Evolutionary conservation across 305 asterid species (phyloP).

Genomic region (Andrographis paniculata): DNA sequence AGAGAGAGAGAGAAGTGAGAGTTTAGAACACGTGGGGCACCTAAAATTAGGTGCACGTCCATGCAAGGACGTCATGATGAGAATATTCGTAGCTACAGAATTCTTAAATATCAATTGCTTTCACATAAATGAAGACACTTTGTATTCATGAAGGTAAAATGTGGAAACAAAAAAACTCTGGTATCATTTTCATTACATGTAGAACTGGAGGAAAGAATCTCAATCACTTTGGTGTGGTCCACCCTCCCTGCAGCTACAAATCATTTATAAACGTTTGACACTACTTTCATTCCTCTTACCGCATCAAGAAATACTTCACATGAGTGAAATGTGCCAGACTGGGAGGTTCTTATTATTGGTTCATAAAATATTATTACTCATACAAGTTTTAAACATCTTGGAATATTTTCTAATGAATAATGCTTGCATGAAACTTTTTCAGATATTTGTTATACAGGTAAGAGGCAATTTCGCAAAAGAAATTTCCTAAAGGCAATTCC

Average conservation of each 20-base stretch:
- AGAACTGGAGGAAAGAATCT: constrained; percentile 8
- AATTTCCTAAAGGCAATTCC: background rate
- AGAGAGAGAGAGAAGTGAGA: too few species aligned
- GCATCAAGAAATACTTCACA: background rate
- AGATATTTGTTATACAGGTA: too few species aligned
- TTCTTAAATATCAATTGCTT: constrained; percentile 1
- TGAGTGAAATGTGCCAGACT: background rate
- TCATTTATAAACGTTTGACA: background rate
- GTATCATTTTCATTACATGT: constrained; percentile 10
- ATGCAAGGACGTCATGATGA: constrained; percentile 7
- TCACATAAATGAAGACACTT: constrained; percentile 4
- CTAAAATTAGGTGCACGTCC: constrained; percentile 8
- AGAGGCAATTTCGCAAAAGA: background rate
- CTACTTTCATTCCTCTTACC: background rate
- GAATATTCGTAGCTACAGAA: constrained; percentile 11
- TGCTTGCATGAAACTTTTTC: too few species aligned
- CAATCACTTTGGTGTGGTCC: background rate
- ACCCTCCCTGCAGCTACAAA: background rate
- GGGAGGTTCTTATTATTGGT: too few species aligned
- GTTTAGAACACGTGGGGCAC: background rate
- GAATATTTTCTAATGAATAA: too few species aligned
- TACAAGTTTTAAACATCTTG: too few species aligned
- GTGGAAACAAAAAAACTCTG: background rate
- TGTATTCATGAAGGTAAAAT: constrained; percentile 3
- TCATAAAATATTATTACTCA: background rate